Conservation (phyloP, 2,329 filamentous ascomycete genomes). For the Tetracladium maxilliforme region DNA sequence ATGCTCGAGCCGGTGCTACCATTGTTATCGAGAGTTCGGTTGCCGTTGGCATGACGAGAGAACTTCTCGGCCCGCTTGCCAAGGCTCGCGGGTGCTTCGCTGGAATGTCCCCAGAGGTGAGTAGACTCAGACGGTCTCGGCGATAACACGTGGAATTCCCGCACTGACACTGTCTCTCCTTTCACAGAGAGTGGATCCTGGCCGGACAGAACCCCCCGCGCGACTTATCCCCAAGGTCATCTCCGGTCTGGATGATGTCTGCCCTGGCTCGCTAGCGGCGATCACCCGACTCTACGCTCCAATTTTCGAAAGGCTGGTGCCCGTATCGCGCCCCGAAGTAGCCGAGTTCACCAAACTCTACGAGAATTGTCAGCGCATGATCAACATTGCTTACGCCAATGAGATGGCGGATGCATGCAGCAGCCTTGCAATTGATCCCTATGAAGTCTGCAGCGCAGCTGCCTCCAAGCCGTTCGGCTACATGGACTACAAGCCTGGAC, state of each 20-base stretch:
- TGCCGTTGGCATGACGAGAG: slow-evolving; percentile 35
- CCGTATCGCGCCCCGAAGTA: slow-evolving; percentile 34
- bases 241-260: slow-evolving; percentile 31
- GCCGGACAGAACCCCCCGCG: slow-evolving; percentile 22
- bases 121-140: neutral
- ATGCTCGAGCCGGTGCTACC: slow-evolving; percentile 26
- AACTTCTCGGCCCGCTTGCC: slow-evolving; percentile 29
- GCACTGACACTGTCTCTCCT: neutral
- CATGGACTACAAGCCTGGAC: slow-evolving; percentile 26
- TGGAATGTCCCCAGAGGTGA: slow-evolving; percentile 32
- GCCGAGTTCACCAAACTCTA: slow-evolving; percentile 44
- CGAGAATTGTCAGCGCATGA: slow-evolving; percentile 41
- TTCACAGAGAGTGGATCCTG: slow-evolving; percentile 29
- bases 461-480: slow-evolving; percentile 38
- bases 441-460: slow-evolving; percentile 32
- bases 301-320: slow-evolving; percentile 30
- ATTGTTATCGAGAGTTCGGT: slow-evolving; percentile 38
- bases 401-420: slow-evolving; percentile 39
- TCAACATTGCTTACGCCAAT: slow-evolving; percentile 37
- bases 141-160: neutral
- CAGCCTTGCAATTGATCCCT: slow-evolving; percentile 28
- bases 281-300: slow-evolving; percentile 28
- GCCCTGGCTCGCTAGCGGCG: slow-evolving; percentile 25
- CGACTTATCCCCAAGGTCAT: slow-evolving; percentile 35
- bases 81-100: slow-evolving; percentile 23